Evolutionary conservation across 83 land plant genomes (phyloP), one percentile per base, ranked within the genome.

Genomic region (Picea abies): DNA sequence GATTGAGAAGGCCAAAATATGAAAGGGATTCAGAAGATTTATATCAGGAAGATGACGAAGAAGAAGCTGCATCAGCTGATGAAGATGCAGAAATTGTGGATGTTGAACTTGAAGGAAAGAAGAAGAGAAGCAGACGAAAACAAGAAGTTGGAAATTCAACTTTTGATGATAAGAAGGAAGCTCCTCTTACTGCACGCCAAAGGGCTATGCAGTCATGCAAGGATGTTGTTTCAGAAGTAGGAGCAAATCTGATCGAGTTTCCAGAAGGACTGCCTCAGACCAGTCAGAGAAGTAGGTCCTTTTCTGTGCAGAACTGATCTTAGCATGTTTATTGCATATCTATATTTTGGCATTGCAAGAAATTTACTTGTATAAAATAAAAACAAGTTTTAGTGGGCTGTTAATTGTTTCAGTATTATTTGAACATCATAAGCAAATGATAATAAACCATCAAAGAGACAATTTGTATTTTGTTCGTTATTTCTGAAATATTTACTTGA

Each of bases 181-280:
- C 82, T 29, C 61, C 87, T 56, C 91, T 93, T 5, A 93, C 91
- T 41, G 86, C 90, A 25, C 95, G 95, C 39, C 95, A 89, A 80
- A 71, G 95, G 37, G 95, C 95, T 20, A 87, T 93, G 72, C 92
- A 90, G 67, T 82, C 89, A 10, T 79, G 84, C 70, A 89, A 77
- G 79, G 92, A 87, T 65, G 85, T 60, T 8, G 72, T 85, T 64
- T 37, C 88, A 81, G 89, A 85, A 14, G 63, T 82, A 67, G 88
- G 84, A 29, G 66, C 84, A 60, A 89, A 81, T 79, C 39, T 85
- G 80, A 85, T 92, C 52, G 97, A 93, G 82, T 95, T 93, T 78
- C 93, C 96, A 32, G 84, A 93, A 82, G 96, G 96, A 25, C 67
- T 93, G 26, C 92, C 88, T 11, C 87, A 90, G 35, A 88, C 90